Percentiles rank a stretch among this genome's conserved stretches.
Evolutionary conservation across 805 yeast genomes (phyloP).

Genomic region (Wickerhamomyces subpelliculosus): DNA sequence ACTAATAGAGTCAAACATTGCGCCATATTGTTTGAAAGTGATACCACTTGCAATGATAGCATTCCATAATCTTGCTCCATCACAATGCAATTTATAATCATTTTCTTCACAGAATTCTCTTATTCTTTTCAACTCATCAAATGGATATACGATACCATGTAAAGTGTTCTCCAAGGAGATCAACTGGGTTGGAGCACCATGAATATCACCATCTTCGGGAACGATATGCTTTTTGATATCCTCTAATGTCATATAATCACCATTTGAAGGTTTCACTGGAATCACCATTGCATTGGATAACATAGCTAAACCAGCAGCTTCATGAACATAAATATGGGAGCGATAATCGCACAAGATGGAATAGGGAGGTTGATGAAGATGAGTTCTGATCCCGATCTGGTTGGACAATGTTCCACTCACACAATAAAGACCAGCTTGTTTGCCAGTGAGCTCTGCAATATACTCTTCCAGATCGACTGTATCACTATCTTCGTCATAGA

Average conservation of each 20-base stretch:
- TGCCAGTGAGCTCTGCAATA: slow-evolving; percentile 67
- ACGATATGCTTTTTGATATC: slow-evolving; percentile 59
- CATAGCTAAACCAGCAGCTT: slow-evolving; percentile 89
- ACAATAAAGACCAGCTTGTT: slow-evolving; percentile 75
- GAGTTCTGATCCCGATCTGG: slow-evolving; percentile 76
- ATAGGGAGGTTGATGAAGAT: slow-evolving; percentile 75
- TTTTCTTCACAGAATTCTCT: slow-evolving; percentile 59
- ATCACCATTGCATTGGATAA: slow-evolving; percentile 88
- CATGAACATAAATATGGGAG: slow-evolving; percentile 75
- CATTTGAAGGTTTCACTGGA: slow-evolving; percentile 75
- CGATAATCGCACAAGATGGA: slow-evolving; percentile 82
- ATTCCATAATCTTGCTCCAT: slow-evolving; percentile 95
- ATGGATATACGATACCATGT: slow-evolving; percentile 76
- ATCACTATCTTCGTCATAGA: slow-evolving; percentile 76
- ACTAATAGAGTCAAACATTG: slow-evolving; percentile 77
- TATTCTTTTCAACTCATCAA: slow-evolving; percentile 69
- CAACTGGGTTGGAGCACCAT: slow-evolving; percentile 80
- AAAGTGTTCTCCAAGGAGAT: slow-evolving; percentile 84
- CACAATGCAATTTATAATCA: slow-evolving; percentile 66
- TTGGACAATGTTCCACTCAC: slow-evolving; percentile 88
- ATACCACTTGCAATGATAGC: slow-evolving; percentile 58
- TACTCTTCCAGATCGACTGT: slow-evolving; percentile 57
- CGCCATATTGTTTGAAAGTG: slow-evolving; percentile 62
- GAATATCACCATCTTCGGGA: slow-evolving; percentile 77
- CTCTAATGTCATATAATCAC: slow-evolving; percentile 68